A percentile compares a stretch with the other conserved stretches of the same genome.
These are phyloP conservation scores for Phytophthora agathidicida DNA, from an alignment of 352 stramenopile species.

Conservation along the genomic window DNA sequence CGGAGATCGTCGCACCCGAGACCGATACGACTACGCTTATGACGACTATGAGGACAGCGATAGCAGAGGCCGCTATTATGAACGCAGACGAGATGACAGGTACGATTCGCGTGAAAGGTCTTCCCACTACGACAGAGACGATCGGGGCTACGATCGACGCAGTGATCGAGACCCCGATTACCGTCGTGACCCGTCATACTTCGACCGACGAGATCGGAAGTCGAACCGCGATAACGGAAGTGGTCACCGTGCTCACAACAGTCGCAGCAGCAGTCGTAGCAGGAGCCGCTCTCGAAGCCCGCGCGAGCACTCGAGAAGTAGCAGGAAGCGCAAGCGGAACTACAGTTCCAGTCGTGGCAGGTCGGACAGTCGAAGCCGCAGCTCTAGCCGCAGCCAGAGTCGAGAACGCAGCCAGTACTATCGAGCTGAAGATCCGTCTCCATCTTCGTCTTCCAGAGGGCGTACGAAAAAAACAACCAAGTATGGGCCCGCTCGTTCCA, in stretches of 20 bases:
- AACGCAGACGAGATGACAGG: slow-evolving; percentile 37
- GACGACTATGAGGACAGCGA: slow-evolving; percentile 41
- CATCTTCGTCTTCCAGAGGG: slow-evolving; percentile 16
- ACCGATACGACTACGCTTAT: slow-evolving; percentile 39
- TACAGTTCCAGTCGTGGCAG: slow-evolving; percentile 38
- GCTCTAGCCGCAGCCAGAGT: slow-evolving; percentile 51
- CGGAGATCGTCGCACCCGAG: slow-evolving; percentile 32
- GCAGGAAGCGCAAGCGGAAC: slow-evolving; percentile 46
- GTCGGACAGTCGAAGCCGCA: slow-evolving; percentile 49
- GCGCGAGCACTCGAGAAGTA: slow-evolving; percentile 26
- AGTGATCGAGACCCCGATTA: slow-evolving; percentile 40
- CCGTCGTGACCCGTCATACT: slow-evolving; percentile 40
- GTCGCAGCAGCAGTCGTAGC: slow-evolving; percentile 45
- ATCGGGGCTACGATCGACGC: slow-evolving; percentile 47
- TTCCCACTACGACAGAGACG: slow-evolving; percentile 30
- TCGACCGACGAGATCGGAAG: slow-evolving; percentile 38
- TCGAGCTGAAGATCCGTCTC: slow-evolving; percentile 27
- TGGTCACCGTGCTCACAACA: slow-evolving; percentile 25
- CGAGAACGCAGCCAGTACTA: slow-evolving; percentile 36
- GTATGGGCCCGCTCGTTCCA: slow-evolving; percentile 10
- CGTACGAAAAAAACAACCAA: slow-evolving; percentile 24
- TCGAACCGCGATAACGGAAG: slow-evolving; percentile 18
- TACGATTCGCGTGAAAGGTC: slow-evolving; percentile 33
- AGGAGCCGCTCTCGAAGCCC: slow-evolving; percentile 46
- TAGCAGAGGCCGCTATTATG: slow-evolving; percentile 35